Conservation (phyloP, 768 basidiomycete genomes). For the Suillus weaverae region DNA sequence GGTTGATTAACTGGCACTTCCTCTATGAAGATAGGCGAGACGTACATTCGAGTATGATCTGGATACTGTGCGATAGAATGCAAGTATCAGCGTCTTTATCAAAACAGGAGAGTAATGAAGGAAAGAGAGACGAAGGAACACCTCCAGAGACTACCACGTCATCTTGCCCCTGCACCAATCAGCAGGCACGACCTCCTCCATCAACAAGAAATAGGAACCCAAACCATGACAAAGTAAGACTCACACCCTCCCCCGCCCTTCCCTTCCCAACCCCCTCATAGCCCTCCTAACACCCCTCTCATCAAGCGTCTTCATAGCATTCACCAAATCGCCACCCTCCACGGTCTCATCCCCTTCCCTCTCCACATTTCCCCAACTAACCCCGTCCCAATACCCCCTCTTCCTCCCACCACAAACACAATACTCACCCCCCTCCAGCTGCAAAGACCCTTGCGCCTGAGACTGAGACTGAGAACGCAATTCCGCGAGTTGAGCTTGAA, state of each 20-base stretch:
- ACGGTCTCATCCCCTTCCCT: conserved; percentile 45
- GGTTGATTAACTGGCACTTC: background rate
- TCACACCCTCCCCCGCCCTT: conserved; percentile 74
- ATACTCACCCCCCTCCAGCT: conserved; percentile 29
- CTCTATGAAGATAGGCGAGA: conserved; percentile 2
- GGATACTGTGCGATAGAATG: conserved; percentile 19
- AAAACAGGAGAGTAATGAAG: background rate
- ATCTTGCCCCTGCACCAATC: background rate
- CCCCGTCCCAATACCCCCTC: conserved; percentile 72
- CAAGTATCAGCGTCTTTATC: conserved; percentile 8
- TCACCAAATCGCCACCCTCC: conserved; percentile 48
- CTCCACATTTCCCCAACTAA: conserved; percentile 41
- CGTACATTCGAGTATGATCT: conserved; percentile 30
- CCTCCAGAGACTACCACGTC: background rate
- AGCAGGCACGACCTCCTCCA: background rate
- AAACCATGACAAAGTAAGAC: conserved; percentile 26
- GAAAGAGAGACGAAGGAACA: background rate
- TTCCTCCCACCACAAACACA: conserved; percentile 63
- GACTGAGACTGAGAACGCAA: conserved; percentile 49
- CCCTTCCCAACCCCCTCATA: conserved; percentile 58
- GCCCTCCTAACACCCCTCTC: conserved; percentile 70
- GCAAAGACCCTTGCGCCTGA: conserved; percentile 20
- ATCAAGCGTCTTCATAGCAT: conserved; percentile 56
- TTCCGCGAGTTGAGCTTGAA: conserved; percentile 77
- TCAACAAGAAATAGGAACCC: background rate